Percentiles rank a stretch among this genome's conserved stretches.
phyloP scores from a whole-genome alignment of 2,329 filamentous ascomycete genomes.

The Arthroderma sp. region DNA sequence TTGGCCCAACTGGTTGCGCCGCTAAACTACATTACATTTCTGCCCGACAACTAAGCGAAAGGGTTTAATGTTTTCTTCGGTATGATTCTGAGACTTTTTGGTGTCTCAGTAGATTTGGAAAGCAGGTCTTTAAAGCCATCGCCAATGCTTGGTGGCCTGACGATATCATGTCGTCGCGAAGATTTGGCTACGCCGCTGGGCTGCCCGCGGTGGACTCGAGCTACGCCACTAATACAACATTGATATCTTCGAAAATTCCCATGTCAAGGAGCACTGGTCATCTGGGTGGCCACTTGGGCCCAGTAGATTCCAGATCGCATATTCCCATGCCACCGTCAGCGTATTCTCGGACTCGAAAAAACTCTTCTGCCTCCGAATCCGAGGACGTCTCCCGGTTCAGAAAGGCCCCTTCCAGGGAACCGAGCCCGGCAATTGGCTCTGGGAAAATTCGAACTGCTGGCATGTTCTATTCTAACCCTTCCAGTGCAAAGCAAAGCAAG shows the following conservation, averaged over 20 bases:
- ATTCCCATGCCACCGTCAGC: conserved; percentile 15
- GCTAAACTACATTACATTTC: no score
- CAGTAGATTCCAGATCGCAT: conserved; percentile 16
- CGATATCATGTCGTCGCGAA: conserved; percentile 26
- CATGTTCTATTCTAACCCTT: no score
- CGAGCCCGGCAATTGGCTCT: neutral
- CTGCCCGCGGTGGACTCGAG: conserved; percentile 17
- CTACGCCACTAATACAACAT: conserved; percentile 13
- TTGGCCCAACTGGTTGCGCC: no score
- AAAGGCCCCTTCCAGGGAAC: conserved; percentile 13
- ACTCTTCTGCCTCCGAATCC: conserved; percentile 18
- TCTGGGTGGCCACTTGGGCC: conserved; percentile 11
- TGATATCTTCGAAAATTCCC: conserved; percentile 14
- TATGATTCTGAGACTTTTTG: conserved; percentile 20
- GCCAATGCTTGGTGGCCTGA: conserved; percentile 14
- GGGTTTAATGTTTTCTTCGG: conserved; percentile 7
- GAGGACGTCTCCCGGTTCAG: conserved; percentile 12
- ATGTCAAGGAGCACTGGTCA: conserved; percentile 11
- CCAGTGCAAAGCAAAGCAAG: no score
- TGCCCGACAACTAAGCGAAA: no score
- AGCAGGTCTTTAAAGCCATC: conserved; percentile 17
- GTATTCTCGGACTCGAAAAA: conserved; percentile 14
- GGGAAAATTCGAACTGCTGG: no score
- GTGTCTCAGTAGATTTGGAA: conserved; percentile 15
- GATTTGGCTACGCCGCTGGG: conserved; percentile 19